Base-by-base conservation (phyloP, 257 asterid species). In the Penstemon eatonii region DNA sequence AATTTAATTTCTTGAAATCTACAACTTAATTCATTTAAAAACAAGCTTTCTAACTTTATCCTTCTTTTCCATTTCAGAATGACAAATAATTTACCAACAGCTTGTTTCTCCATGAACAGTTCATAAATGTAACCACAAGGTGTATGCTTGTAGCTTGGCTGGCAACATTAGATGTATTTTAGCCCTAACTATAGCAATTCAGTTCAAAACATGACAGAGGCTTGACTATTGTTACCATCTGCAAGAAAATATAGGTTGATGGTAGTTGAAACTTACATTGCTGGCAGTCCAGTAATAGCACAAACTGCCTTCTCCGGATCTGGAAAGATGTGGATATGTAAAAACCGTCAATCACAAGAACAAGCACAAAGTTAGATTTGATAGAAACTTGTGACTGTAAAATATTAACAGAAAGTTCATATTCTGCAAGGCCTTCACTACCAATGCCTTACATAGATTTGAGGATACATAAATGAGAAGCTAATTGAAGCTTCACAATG, bases 241-340 rank as follows among this genome's bases (percentile, higher is more conserved):
- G 66, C 2, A 51, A 40, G 9, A 11, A 33, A 49, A 42, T 36
- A 25, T 18, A 37, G 7, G 5, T 41, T 65, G 10, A 45, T 5
- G 38, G 64, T 15, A 7, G 39, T 49, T 43, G 50, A 56, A 41
- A 78, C 85, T 79, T 75, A 87, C 93, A 79, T 71, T 52, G 99
- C 99, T 13, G 96, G 99, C 53, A 87, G 75, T 56, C 97, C 96
- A 58, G 97, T 93, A 71, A 93, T 82, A 25, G 82, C 85, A 83
- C 99, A 93, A 52, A 85, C 66, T 53, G 89, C 80, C 83, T 88
- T 93, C 79, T 88, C 86, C 6, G 95, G 88, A 79, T 85, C 97
- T 93, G 91, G 60, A 70, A 72, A 65, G 68, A 82, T 65, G 75
- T 64, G 64, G 68, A 56, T 41, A 76, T 55, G 60, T 56, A 58